A percentile compares a stretch with the other conserved stretches of the same genome.
These are phyloP conservation scores for Hirschioporus abietinus DNA, from an alignment of 768 basidiomycete species.

Conservation along the genomic window DNA sequence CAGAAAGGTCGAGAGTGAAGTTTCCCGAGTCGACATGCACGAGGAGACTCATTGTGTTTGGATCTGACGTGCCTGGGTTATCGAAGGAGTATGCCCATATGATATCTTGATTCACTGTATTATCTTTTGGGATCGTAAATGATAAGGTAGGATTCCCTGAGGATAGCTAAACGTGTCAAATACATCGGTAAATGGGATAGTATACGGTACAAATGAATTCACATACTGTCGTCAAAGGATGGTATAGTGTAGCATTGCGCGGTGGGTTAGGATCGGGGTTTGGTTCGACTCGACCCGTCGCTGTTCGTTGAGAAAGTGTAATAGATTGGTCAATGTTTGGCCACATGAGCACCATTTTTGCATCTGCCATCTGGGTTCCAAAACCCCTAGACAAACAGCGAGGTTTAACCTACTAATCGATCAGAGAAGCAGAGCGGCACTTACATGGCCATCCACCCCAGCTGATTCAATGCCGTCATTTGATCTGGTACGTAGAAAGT, in stretches of 20 bases:
- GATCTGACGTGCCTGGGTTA: conserved; percentile 24
- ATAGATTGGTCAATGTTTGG: conserved; percentile 44
- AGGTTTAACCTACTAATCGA: background rate
- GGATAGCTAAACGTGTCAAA: conserved; percentile 9
- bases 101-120: conserved; percentile 23
- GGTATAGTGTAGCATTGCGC: conserved; percentile 35
- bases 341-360: conserved; percentile 56
- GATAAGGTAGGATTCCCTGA: conserved; percentile 22
- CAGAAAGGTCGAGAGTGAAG: conserved; percentile 29
- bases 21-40: conserved; percentile 32
- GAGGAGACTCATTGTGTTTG: conserved; percentile 23
- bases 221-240: conserved; percentile 26
- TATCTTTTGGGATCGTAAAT: conserved; percentile 27
- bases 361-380: conserved; percentile 42
- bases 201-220: background rate
- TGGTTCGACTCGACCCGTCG: conserved; percentile 43
- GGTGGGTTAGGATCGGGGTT: conserved; percentile 36
- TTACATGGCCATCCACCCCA: conserved; percentile 55
- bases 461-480: conserved; percentile 33
- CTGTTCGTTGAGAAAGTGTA: conserved; percentile 55
- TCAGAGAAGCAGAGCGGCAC: conserved; percentile 4
- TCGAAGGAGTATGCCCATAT: conserved; percentile 35
- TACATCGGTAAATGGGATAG: conserved; percentile 7
- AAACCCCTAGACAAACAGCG: conserved; percentile 31
- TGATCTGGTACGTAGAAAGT: conserved; percentile 31